Base-by-base conservation (phyloP, 768 basidiomycete species). In the Leccinum disarticulatum region DNA sequence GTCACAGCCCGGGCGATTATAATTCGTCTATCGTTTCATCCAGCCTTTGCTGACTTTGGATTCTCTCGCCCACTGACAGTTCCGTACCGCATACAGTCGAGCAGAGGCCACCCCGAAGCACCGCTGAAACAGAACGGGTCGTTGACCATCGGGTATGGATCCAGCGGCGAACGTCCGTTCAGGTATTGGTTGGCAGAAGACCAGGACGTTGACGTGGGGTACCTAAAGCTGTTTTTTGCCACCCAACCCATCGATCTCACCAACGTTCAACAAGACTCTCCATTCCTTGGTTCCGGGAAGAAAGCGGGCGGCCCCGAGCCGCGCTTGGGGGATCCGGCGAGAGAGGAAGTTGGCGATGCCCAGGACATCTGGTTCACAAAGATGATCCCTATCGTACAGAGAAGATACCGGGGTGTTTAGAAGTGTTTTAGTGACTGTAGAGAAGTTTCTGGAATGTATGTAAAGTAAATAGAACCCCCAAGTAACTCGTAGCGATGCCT, bases 141-240 rank as follows among this genome's bases (percentile, higher is more conserved):
- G 6, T 56, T 76, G n/a, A 65, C 75, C 1, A 71, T 81, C 11
- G 81, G 81, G 6, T 79, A 79, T 58, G 79, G 79, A 0, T 27
- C 25, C 27, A 50, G 49, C 2, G 49, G 27, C 13, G 27, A 30
- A 28, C 49, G 27, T 25, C 52, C 52, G 0, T 55, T 63, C 9
- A 14, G 2, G 3, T 57, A 54, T 52, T 62, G 38, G 11, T 52
- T 62, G 31, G 33, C 27, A n/a, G 4, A 30, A 15, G 28, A 25
- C 25, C 33, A 35, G 56, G 25, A 35, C 6, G 52, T 52, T 22
- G 52, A 52, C n/a, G 33, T 52, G 11, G 52, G 52, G 7, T 52
- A 52, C 19, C 52, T 52, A 3, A 57, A 54, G n/a, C 7, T 57
- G 3, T 53, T 38, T 28, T 38, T 57, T 25, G 36, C 50, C 4